Percentiles rank a stretch among this genome's conserved stretches.
Conservation (phyloP, 2,329 filamentous ascomycete species). For the Talaromyces sp. region DNA sequence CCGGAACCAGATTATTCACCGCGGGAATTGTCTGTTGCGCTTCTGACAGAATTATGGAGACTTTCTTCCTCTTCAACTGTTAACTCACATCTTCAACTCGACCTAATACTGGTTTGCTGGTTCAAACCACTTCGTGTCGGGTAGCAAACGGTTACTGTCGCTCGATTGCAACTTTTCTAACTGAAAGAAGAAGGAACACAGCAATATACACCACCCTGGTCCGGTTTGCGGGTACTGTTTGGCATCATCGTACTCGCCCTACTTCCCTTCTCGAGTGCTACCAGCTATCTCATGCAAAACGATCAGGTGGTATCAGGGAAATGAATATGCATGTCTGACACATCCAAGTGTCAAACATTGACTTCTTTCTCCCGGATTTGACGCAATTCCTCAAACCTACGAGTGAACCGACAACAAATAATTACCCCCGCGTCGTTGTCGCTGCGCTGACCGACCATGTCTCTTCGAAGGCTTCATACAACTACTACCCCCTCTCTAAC, state of each 20-base stretch:
- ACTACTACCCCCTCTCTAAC: conserved; percentile 13
- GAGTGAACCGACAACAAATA: not conserved
- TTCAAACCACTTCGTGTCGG: not conserved
- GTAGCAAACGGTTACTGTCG: not conserved
- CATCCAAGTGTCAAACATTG: not conserved
- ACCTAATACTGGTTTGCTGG: not conserved
- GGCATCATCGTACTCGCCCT: not conserved
- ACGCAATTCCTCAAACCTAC: not conserved
- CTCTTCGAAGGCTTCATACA: conserved; percentile 18
- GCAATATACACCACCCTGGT: not conserved
- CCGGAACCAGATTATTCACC: not conserved
- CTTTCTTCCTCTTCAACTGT: not conserved
- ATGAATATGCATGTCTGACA: not conserved
- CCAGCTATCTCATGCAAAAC: not conserved
- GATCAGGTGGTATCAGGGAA: not conserved
- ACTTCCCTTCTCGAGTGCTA: not conserved
- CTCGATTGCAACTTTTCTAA: not conserved
- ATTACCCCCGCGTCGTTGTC: conserved; percentile 29
- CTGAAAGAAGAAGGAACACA: not conserved
- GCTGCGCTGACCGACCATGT: conserved; percentile 23
- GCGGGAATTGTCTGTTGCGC: not conserved
- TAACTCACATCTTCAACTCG: not conserved
- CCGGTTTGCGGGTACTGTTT: not conserved
- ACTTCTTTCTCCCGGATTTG: not conserved
- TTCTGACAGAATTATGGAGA: not conserved